Percentiles rank a stretch among this genome's conserved stretches.
phyloP scores from a whole-genome alignment of 305 asterid species.

The Fraxinus ornus region DNA sequence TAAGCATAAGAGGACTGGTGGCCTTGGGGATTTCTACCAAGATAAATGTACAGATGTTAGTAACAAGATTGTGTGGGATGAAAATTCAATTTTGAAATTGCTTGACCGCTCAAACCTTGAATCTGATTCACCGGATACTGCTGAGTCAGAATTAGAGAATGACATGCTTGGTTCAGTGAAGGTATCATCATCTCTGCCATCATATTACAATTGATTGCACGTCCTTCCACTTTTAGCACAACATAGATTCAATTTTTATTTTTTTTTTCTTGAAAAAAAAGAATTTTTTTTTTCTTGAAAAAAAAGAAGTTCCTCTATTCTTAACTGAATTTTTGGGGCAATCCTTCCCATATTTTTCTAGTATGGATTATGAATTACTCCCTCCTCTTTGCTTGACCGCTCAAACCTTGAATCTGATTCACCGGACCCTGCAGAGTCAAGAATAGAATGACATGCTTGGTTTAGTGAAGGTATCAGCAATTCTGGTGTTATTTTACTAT shows the following conservation, averaged over 20 bases:
- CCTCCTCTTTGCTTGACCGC: not conserved
- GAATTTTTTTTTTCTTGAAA: not conserved
- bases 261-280: too few species aligned
- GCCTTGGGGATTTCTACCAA: slow-evolving; percentile 91
- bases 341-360: not conserved
- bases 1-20: slow-evolving; percentile 73
- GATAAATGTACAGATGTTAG: slow-evolving; percentile 83
- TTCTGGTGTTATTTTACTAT: slow-evolving; percentile 23
- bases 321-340: not conserved
- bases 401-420: not conserved
- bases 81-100: slow-evolving; percentile 74
- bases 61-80: slow-evolving; percentile 83
- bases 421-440: slow-evolving; percentile 62
- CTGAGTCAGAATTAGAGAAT: slow-evolving; percentile 66
- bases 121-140: slow-evolving; percentile 68
- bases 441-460: slow-evolving; percentile 83
- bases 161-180: slow-evolving; percentile 98
- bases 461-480: slow-evolving; percentile 68
- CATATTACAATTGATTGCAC: slow-evolving; percentile 16
- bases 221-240: slow-evolving; percentile 8
- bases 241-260: not conserved
- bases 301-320: not conserved
- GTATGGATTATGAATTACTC: not conserved
- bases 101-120: slow-evolving; percentile 85
- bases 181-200: slow-evolving; percentile 43